A percentile compares a stretch with the other conserved stretches of the same genome.
Conservation (phyloP, 345 rosid species). For the Pelargonium nanum region DNA sequence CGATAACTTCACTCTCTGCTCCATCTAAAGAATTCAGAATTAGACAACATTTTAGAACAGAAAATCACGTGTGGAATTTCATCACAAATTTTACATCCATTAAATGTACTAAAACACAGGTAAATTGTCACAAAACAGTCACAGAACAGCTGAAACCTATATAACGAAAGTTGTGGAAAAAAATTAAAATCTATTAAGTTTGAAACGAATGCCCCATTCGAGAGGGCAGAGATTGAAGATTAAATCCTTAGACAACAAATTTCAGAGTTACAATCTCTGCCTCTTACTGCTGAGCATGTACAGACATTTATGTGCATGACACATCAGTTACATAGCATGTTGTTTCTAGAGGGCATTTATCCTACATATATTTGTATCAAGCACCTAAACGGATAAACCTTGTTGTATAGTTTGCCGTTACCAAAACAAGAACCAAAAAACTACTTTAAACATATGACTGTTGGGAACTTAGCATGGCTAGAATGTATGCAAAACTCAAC, state of each 20-base stretch:
- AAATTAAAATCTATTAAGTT: too few species aligned
- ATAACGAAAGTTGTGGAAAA: too few species aligned
- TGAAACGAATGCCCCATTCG: too few species aligned
- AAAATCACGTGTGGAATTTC: not conserved
- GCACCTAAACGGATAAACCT: not conserved
- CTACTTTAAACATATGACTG: not conserved
- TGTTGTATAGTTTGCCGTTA: not conserved
- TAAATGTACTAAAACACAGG: not conserved
- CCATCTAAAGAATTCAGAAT: conserved; percentile 2
- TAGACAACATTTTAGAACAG: not conserved
- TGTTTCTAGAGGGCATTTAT: too few species aligned
- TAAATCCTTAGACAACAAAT: too few species aligned
- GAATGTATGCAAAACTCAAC: not conserved
- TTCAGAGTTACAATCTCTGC: too few species aligned
- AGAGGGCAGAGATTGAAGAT: too few species aligned
- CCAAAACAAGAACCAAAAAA: not conserved
- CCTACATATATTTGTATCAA: not conserved
- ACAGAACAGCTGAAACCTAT: not conserved
- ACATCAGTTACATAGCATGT: too few species aligned
- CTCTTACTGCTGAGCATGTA: too few species aligned
- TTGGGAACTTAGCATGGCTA: not conserved
- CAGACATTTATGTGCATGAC: too few species aligned
- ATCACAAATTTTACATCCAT: too few species aligned
- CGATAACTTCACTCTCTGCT: conserved; percentile 47
- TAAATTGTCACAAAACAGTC: not conserved